Evolutionary conservation across 306 rosid genomes (phyloP).

Genomic region (Castanospermum australe): DNA sequence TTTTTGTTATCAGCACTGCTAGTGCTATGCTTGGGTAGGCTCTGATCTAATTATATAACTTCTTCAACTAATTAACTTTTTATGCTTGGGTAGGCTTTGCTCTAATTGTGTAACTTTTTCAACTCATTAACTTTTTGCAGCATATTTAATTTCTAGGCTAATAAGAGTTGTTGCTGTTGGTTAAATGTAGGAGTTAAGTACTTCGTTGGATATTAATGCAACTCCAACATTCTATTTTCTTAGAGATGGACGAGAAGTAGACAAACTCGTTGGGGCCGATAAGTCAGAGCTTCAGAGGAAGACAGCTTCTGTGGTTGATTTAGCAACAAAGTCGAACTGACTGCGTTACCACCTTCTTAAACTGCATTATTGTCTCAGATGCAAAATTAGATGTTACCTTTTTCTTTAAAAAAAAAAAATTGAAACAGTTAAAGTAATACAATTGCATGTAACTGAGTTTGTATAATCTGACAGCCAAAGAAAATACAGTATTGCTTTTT

Average conservation of each 20-base stretch:
- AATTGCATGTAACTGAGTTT: not conserved
- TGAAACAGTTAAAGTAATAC: not conserved
- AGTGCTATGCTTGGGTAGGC: not conserved
- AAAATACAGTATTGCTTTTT: not conserved
- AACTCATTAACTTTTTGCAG: too few species aligned
- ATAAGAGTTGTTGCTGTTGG: not conserved
- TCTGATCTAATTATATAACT: not conserved
- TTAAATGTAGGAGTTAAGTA: slow-evolving; percentile 58
- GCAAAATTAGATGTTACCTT: not conserved
- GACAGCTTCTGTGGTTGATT: slow-evolving; percentile 39
- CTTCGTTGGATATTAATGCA: slow-evolving; percentile 72
- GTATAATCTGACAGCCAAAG: not conserved
- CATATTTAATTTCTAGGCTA: not conserved
- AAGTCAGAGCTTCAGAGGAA: slow-evolving; percentile 62
- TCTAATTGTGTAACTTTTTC: too few species aligned
- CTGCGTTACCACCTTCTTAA: not conserved
- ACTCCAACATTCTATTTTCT: slow-evolving; percentile 75
- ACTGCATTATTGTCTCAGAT: not conserved
- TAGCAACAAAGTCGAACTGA: slow-evolving; percentile 17
- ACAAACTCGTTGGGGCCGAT: slow-evolving; percentile 75
- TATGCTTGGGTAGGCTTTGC: too few species aligned
- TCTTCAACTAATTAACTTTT: too few species aligned
- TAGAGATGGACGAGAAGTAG: slow-evolving; percentile 57
- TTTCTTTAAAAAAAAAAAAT: not conserved
- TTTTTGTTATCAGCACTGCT: not conserved